Evolutionary conservation across 2,329 filamentous ascomycete genomes (phyloP), one percentile per base, ranked within the genome.

Genomic region (Pseudocercospora eumusae): DNA sequence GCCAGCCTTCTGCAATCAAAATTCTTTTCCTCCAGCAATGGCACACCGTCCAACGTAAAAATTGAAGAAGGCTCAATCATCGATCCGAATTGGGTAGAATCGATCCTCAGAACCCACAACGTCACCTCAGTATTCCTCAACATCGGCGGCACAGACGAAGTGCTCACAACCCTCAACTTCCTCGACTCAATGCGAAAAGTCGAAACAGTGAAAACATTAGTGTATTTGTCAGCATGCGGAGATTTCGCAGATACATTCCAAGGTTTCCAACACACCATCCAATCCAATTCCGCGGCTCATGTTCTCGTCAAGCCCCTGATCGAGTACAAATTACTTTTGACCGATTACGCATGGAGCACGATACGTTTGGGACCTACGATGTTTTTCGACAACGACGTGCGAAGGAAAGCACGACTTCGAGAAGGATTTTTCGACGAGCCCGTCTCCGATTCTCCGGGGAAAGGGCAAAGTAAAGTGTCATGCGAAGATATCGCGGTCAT

Each of bases 331-430:
- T 27, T 50, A 15, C 59, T 66, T 7, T 18, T 25, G 40, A 13
- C 57, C n/a, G 42, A 42, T 15, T 67, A 53, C 42, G 45, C 60
- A 2, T 67, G 60, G 60, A 60, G 49, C 11, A 58, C 50, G 2
- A 64, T 59, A 6, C 23, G 63, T 5, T 57, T 67, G 2, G 64
- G 65, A 10, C 65, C 65, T 1, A 60, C 61, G 1, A 28, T 67
- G 31, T 67, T 67, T 59, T 65, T 59, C 36, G 44, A 57, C 21
- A 67, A 67, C 47, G 65, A 67, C 44, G 20, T 60, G 0, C 49
- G 56, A 15, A 54, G 56, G 11, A 60, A 57, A 21, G 9, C 59
- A 5, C 10, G n/a, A 20, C 60, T 64, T 44, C 44, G 57, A n/a
- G 42, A 67, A 11, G 64, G 64, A 3, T 49, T 60, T 4, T 57